A percentile compares a stretch with the other conserved stretches of the same genome.
Conservation (phyloP, 2,329 filamentous ascomycete genomes). For the Myriosclerotinia scirpicola region DNA sequence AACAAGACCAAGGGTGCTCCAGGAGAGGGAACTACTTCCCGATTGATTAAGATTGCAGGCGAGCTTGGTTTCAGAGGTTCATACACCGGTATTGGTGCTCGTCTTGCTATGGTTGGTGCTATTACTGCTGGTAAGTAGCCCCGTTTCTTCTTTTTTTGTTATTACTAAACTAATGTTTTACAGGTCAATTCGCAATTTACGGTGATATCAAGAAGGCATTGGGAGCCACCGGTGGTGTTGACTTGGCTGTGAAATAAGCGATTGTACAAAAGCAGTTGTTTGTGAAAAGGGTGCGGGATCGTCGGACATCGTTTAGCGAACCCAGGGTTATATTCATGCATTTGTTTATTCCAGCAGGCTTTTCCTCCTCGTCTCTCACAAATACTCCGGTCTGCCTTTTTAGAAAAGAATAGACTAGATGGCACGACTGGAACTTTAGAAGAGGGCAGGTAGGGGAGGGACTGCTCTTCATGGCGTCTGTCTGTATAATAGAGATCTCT, state of each 20-base stretch:
- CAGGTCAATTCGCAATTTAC: conserved; percentile 88
- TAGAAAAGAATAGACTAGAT: conserved; percentile 20
- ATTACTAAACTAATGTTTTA: conserved; percentile 35
- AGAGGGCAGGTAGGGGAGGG: neutral
- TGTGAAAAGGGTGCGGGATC: conserved; percentile 16
- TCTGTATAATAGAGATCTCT: conserved; percentile 20
- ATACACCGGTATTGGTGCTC: conserved; percentile 79
- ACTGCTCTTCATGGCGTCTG: conserved; percentile 11
- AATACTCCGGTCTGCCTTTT: conserved; percentile 5
- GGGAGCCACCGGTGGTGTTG: conserved; percentile 73
- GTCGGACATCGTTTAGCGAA: conserved; percentile 12
- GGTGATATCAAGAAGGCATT: conserved; percentile 70
- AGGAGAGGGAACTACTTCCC: conserved; percentile 77
- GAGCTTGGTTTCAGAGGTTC: conserved; percentile 79
- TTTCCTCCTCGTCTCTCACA: conserved; percentile 2
- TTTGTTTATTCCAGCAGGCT: conserved; percentile 7
- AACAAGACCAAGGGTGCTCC: conserved; percentile 90
- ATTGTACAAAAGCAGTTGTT: conserved; percentile 33
- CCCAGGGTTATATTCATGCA: conserved; percentile 13
- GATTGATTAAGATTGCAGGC: conserved; percentile 84
- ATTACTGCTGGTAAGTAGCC: conserved; percentile 22
- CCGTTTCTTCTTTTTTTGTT: too few species aligned
- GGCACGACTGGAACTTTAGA: conserved; percentile 1
- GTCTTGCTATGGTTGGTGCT: conserved; percentile 37
- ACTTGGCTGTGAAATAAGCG: conserved; percentile 52